phyloP scores from a whole-genome alignment of 2,329 filamentous ascomycete species.

The Diaporthe citriasiana region DNA sequence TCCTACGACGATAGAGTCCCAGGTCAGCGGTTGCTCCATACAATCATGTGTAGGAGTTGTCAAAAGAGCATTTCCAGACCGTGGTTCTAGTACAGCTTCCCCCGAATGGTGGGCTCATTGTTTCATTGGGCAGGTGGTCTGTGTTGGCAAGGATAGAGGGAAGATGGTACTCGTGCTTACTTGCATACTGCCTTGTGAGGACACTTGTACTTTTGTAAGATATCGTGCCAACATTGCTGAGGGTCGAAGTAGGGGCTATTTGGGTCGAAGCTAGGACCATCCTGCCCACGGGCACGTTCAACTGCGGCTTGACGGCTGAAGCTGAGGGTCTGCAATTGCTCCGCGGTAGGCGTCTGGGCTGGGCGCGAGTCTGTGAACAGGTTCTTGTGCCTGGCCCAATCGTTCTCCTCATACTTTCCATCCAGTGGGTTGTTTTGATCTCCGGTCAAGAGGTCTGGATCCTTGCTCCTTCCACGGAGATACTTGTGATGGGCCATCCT shows the following conservation, averaged over 20 bases:
- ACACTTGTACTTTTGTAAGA: slow-evolving; percentile 64
- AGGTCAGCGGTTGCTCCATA: slow-evolving; percentile 41
- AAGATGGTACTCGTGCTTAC: slow-evolving; percentile 52
- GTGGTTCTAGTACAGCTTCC: too few relatives aligned
- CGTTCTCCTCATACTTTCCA: slow-evolving; percentile 37
- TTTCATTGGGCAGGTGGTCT: background rate
- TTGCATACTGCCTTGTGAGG: slow-evolving; percentile 64
- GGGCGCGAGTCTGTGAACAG: slow-evolving; percentile 48
- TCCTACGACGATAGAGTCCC: slow-evolving; percentile 50
- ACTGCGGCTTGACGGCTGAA: slow-evolving; percentile 2
- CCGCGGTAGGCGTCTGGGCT: slow-evolving; percentile 43
- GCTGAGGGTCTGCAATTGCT: slow-evolving; percentile 42
- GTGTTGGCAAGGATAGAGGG: background rate
- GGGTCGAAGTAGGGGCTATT: slow-evolving; percentile 61
- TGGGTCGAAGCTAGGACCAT: slow-evolving; percentile 57
- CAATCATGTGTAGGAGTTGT: background rate
- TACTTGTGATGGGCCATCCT: slow-evolving; percentile 40
- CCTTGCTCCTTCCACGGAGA: slow-evolving; percentile 41
- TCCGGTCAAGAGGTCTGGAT: slow-evolving; percentile 41
- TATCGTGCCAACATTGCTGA: slow-evolving; percentile 60
- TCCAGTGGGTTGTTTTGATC: slow-evolving; percentile 11
- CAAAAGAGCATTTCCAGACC: background rate
- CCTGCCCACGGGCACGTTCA: slow-evolving; percentile 3
- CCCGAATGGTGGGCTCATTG: background rate
- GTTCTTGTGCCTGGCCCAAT: slow-evolving; percentile 47